Conservation (phyloP, 2,329 filamentous ascomycete species). For the Calonectria hawksworthii region DNA sequence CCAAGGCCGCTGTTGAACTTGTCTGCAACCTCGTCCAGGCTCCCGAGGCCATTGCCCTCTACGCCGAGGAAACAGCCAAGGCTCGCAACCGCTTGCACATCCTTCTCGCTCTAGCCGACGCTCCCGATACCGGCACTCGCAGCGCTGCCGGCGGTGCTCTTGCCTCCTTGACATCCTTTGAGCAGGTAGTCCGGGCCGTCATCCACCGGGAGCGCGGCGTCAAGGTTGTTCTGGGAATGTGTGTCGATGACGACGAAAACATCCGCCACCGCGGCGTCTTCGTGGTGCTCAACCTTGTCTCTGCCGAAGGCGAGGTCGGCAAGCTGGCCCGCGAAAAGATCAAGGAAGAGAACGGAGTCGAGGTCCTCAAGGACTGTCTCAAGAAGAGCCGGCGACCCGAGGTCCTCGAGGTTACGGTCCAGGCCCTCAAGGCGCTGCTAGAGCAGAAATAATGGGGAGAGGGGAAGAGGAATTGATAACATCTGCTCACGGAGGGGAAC, state of each 20-base stretch:
- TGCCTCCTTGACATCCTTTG: slow-evolving; percentile 85
- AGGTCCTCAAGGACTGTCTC: slow-evolving; percentile 77
- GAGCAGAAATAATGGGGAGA: slow-evolving; percentile 51
- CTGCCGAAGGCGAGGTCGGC: slow-evolving; percentile 76
- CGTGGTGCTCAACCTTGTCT: slow-evolving; percentile 79
- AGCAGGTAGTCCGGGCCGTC: slow-evolving; percentile 79
- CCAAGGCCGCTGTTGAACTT: slow-evolving; percentile 88
- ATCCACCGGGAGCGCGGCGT: slow-evolving; percentile 80
- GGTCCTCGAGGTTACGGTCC: slow-evolving; percentile 78
- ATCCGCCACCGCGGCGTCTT: slow-evolving; percentile 82
- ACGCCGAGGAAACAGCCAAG: slow-evolving; percentile 75
- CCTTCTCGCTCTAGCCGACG: slow-evolving; percentile 88
- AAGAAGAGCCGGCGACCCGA: slow-evolving; percentile 77
- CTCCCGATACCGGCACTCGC: slow-evolving; percentile 83
- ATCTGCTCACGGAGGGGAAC: neutral
- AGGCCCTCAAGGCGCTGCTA: slow-evolving; percentile 79
- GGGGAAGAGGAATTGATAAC: neutral
- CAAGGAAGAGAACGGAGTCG: slow-evolving; percentile 73
- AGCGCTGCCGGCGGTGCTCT: slow-evolving; percentile 90
- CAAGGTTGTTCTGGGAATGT: slow-evolving; percentile 84
- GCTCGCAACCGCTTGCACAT: slow-evolving; percentile 84
- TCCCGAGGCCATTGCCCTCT: slow-evolving; percentile 76
- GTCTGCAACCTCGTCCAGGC: slow-evolving; percentile 89
- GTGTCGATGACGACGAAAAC: slow-evolving; percentile 78
- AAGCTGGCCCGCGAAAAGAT: slow-evolving; percentile 71